phyloP scores from a whole-genome alignment of 805 yeast species.

The Metahyphopichia silvanorum region DNA sequence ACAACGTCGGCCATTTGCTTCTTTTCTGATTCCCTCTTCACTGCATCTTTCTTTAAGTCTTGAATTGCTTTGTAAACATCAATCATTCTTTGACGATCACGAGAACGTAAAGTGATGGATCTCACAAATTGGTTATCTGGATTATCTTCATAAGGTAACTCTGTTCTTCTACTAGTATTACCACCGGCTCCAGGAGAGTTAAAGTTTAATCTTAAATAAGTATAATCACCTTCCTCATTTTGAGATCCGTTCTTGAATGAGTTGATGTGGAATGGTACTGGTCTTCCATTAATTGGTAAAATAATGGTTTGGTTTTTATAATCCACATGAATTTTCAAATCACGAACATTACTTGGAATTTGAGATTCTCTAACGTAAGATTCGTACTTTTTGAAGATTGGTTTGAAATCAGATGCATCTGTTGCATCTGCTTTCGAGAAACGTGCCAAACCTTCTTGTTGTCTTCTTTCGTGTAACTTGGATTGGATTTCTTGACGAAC shows the following conservation, averaged over 20 bases:
- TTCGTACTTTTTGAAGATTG: conserved; percentile 88
- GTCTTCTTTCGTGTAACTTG: conserved; percentile 79
- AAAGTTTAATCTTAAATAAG: conserved; percentile 86
- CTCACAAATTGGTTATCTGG: conserved; percentile 84
- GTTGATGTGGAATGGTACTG: conserved; percentile 96
- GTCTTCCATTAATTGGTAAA: conserved; percentile 90
- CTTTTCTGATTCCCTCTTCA: conserved; percentile 85
- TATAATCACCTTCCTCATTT: conserved; percentile 93
- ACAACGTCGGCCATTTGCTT: conserved; percentile 93
- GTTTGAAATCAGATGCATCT: conserved; percentile 57
- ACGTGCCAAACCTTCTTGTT: conserved; percentile 80
- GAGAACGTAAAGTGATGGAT: conserved; percentile 82
- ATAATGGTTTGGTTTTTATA: conserved; percentile 83
- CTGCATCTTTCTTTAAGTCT: conserved; percentile 88
- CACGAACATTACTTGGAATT: conserved; percentile 79
- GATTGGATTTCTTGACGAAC: conserved; percentile 80
- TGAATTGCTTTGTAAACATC: conserved; percentile 87
- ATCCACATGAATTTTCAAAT: conserved; percentile 84
- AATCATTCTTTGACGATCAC: conserved; percentile 86
- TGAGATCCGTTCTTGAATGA: conserved; percentile 92
- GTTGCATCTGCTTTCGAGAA: conserved; percentile 77
- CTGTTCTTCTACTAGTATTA: conserved; percentile 63
- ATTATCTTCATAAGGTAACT: conserved; percentile 86
- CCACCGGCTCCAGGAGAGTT: conserved; percentile 90
- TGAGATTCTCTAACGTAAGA: conserved; percentile 92